Conservation (phyloP, 768 basidiomycete genomes). For the Lactifluus piperatus region DNA sequence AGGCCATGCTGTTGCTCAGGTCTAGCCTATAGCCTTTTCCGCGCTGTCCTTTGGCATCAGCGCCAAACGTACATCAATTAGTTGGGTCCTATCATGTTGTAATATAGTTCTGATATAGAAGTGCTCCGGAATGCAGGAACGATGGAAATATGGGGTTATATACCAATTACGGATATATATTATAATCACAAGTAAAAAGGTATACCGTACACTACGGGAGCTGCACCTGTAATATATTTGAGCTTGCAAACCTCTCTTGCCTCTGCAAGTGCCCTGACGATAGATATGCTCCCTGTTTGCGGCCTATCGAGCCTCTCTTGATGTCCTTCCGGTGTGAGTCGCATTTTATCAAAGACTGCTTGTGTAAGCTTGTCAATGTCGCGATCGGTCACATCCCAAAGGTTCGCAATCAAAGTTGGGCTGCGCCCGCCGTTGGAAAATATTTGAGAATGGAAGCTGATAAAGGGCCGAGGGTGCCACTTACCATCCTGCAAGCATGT, state of each 20-base stretch:
- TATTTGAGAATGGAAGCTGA: background rate
- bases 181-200: conserved; percentile 65
- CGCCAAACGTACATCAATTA: background rate
- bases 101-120: background rate
- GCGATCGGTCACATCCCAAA: conserved; percentile 98
- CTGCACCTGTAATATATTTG: conserved; percentile 89
- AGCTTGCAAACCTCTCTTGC: conserved; percentile 81
- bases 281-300: conserved; percentile 32
- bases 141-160: background rate
- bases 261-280: conserved; percentile 70
- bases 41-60: too few species aligned
- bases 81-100: background rate
- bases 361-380: conserved; percentile 93
- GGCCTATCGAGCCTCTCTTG: conserved; percentile 19
- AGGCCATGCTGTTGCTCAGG: background rate
- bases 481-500: conserved; percentile 96
- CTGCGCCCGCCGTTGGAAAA: conserved; percentile 25
- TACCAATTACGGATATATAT: background rate
- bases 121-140: background rate
- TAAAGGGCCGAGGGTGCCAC: conserved; percentile 28
- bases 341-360: conserved; percentile 68
- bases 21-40: too few species aligned
- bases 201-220: conserved; percentile 91
- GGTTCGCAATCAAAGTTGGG: conserved; percentile 85
- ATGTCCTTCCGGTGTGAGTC: conserved; percentile 34